phyloP scores from a whole-genome alignment of 805 yeast species.

The Candida takata region DNA sequence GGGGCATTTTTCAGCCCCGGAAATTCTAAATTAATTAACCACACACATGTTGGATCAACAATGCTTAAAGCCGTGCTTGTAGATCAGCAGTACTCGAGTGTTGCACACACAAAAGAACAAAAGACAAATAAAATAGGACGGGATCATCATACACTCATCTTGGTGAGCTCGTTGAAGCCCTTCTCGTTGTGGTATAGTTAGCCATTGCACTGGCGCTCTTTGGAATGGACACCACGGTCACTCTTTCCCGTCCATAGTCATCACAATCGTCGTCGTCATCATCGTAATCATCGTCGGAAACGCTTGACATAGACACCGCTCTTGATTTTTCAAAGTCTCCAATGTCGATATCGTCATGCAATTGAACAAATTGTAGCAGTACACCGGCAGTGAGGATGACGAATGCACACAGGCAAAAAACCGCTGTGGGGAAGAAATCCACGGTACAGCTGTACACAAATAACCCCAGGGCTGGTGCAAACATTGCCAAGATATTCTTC shows the following conservation, averaged over 20 bases:
- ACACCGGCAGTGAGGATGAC: conserved; percentile 2
- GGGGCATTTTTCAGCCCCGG: no score
- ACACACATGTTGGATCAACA: no score
- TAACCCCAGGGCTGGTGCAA: conserved; percentile 43
- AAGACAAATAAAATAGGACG: no score
- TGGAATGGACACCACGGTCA: no score
- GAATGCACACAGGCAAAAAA: conserved; percentile 22
- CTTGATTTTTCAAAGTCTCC: conserved; percentile 2
- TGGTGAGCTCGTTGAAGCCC: background rate
- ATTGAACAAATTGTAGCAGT: conserved; percentile 1
- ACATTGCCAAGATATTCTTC: conserved; percentile 41
- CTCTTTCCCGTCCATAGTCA: no score
- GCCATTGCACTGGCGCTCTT: background rate
- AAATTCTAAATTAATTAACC: no score
- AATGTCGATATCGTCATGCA: conserved; percentile 12
- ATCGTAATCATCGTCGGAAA: no score
- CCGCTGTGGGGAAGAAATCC: conserved; percentile 30
- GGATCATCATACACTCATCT: no score
- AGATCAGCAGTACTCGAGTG: no score
- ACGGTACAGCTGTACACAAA: conserved; percentile 41
- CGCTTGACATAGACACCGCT: background rate
- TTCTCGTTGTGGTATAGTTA: background rate
- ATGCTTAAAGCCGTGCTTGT: no score
- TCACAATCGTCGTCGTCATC: no score
- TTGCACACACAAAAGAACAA: no score